Evolutionary conservation across 192 early-diverging fungal species (phyloP).

Genomic region (Linnemannia exigua): DNA sequence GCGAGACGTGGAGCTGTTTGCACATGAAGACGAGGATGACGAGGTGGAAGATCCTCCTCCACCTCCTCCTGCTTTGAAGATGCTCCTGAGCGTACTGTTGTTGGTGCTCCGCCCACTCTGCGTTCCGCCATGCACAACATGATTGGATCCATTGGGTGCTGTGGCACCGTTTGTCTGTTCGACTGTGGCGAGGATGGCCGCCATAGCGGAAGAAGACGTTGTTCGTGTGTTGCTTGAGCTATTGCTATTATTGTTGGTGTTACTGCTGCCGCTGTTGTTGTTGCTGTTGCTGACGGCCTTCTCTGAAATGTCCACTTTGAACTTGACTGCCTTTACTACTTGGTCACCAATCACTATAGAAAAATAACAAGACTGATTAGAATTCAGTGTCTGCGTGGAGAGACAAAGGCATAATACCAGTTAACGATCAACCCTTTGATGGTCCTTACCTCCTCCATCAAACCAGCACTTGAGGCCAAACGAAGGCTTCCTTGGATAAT

Average conservation of each 20-base stretch:
- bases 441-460: constrained; percentile 33
- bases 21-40: constrained; percentile 9
- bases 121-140: neutral
- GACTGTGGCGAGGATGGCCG: constrained; percentile 21
- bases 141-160: neutral
- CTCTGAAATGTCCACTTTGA: constrained; percentile 48
- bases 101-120: constrained; percentile 2
- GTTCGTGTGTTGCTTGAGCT: constrained; percentile 13
- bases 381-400: neutral
- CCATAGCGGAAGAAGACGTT: constrained; percentile 34
- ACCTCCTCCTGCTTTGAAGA: neutral
- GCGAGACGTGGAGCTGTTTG: neutral
- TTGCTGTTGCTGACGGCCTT: constrained; percentile 2
- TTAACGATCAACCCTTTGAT: too few species aligned
- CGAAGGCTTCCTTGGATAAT: constrained; percentile 13
- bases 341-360: constrained; percentile 35
- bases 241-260: neutral
- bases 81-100: constrained; percentile 5
- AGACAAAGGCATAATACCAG: neutral
- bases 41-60: constrained; percentile 10
- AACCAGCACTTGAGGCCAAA: constrained; percentile 42
- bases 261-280: neutral
- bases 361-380: neutral
- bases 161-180: constrained; percentile 1
- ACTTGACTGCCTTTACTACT: constrained; percentile 42